phyloP scores from a whole-genome alignment of 306 rosid species.

The Vicia villosa region DNA sequence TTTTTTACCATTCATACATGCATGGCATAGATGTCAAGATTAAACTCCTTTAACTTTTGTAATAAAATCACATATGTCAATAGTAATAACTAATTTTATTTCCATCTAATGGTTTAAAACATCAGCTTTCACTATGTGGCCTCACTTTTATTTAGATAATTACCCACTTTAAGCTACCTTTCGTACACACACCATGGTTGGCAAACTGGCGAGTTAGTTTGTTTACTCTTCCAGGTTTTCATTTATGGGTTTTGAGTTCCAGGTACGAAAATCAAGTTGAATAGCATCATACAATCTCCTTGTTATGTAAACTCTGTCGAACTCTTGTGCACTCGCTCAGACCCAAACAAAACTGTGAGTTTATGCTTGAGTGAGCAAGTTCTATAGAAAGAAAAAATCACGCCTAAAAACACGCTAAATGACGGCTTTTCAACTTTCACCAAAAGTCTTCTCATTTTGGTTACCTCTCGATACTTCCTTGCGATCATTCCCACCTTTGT shows the following conservation, averaged over 20 bases:
- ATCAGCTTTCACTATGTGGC: slow-evolving; percentile 1
- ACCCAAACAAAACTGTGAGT: neutral
- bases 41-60: neutral
- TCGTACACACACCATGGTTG: neutral
- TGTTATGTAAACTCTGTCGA: neutral
- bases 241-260: neutral
- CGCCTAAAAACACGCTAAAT: neutral
- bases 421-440: slow-evolving; percentile 3
- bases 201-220: neutral
- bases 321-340: neutral
- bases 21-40: slow-evolving; percentile 11
- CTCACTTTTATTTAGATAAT: slow-evolving; percentile 7
- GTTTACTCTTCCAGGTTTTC: neutral
- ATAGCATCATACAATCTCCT: neutral
- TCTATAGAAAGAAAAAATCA: neutral
- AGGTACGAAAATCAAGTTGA: neutral
- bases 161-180: slow-evolving; percentile 21
- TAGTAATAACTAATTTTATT: slow-evolving; percentile 10
- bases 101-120: slow-evolving; percentile 5
- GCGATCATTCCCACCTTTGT: neutral
- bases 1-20: slow-evolving; percentile 7
- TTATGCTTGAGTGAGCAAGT: slow-evolving; percentile 1
- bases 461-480: neutral
- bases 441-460: neutral
- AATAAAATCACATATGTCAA: slow-evolving; percentile 14